Conservation (phyloP, 148 eudicot species). For the Rhododendron griersonianum region DNA sequence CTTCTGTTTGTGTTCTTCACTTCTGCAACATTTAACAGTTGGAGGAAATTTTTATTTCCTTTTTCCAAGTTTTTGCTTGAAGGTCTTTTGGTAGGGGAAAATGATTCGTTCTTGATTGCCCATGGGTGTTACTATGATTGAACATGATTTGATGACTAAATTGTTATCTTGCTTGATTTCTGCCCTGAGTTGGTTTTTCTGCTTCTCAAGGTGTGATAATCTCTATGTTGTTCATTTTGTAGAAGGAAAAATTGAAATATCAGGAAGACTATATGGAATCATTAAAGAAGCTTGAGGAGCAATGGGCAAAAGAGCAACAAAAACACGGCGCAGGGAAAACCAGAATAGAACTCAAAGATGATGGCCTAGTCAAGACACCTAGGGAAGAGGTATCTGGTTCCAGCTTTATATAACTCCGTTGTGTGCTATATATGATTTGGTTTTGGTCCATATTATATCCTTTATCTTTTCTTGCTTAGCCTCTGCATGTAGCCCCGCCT, state of each 20-base stretch:
- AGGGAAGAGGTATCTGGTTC: slow-evolving; percentile 37
- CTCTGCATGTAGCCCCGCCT: neutral
- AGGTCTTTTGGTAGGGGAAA: neutral
- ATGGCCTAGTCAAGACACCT: slow-evolving; percentile 21
- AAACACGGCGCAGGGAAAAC: slow-evolving; percentile 37
- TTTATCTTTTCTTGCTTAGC: neutral
- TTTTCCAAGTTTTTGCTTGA: neutral
- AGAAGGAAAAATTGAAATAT: slow-evolving; percentile 60
- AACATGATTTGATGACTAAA: neutral
- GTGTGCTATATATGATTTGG: neutral
- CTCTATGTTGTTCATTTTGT: slow-evolving; percentile 18
- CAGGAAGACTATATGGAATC: slow-evolving; percentile 62
- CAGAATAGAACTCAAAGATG: slow-evolving; percentile 32
- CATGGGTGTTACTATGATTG: neutral
- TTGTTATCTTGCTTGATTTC: neutral
- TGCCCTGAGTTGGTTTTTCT: neutral
- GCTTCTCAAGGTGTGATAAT: slow-evolving; percentile 5
- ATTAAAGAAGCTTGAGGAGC: slow-evolving; percentile 69
- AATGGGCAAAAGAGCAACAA: slow-evolving; percentile 46
- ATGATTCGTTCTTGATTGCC: neutral
- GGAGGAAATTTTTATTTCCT: neutral
- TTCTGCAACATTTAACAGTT: neutral
- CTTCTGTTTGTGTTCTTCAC: neutral
- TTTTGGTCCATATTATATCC: neutral
- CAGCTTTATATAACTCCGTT: neutral